phyloP scores from a whole-genome alignment of 768 basidiomycete genomes.

The Boletus vermiculosoides region DNA sequence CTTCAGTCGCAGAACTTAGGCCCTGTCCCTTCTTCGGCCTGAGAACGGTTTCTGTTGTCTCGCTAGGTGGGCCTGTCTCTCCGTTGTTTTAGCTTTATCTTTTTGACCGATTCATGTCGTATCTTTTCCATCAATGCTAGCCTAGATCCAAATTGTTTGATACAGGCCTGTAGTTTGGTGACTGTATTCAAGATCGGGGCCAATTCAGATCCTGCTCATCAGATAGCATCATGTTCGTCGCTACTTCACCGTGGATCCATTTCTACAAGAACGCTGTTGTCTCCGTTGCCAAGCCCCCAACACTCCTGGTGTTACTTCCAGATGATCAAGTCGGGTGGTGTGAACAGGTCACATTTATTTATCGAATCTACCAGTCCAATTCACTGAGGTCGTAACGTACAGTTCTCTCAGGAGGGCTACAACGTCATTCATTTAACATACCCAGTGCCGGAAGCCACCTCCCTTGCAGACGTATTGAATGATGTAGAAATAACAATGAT shows the following conservation, averaged over 20 bases:
- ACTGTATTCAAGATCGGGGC: too few species aligned
- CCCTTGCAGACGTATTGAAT: conserved; percentile 19
- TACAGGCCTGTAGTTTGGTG: too few species aligned
- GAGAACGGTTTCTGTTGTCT: too few species aligned
- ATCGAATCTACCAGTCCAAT: background rate
- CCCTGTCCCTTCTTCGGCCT: too few species aligned
- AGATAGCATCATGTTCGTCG: conserved; percentile 4
- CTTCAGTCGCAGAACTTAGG: too few species aligned
- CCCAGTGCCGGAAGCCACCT: conserved; percentile 13
- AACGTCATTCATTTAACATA: conserved; percentile 33
- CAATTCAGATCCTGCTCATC: background rate
- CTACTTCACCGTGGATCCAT: conserved; percentile 11
- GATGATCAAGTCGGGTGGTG: conserved; percentile 37
- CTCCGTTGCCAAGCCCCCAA: conserved; percentile 31
- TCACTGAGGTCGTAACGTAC: background rate
- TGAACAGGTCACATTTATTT: conserved; percentile 29
- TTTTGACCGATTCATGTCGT: too few species aligned
- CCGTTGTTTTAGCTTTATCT: too few species aligned
- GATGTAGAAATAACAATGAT: conserved; percentile 16
- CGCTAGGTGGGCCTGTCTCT: too few species aligned
- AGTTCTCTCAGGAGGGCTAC: conserved; percentile 43
- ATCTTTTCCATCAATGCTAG: too few species aligned
- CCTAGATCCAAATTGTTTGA: too few species aligned
- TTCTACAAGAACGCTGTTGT: conserved; percentile 29
- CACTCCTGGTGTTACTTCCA: conserved; percentile 32